Evolutionary conservation across 441 rosid genomes (phyloP), one percentile per base, ranked within the genome.

Genomic region (Omphalea diandra): DNA sequence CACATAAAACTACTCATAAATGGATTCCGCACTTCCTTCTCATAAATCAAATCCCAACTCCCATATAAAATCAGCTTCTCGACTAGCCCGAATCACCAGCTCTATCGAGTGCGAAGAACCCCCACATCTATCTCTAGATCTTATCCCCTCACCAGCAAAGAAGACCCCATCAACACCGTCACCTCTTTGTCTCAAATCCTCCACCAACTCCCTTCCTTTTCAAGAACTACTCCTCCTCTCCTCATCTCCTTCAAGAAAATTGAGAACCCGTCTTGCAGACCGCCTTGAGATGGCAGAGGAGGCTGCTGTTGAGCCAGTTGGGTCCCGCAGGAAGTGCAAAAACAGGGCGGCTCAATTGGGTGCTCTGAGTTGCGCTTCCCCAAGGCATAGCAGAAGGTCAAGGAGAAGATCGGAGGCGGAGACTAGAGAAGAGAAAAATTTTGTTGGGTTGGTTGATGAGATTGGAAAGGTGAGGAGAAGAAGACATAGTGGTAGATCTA

Each of bases 221-320:
- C 90, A 73, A 5, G 93, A 94, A 38, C 83, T 91, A 4, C 87
- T 94, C 43, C 88, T 90, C 56, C 86, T 88, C 40, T 92, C 99
- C 32, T 90, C 97, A 35, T 87, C 97, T 20, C 93, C n/a, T n/a
- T n/a, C 81, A 35, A 82, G 85, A 72, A 83, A 79, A 72, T 85
- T 94, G 2, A 83, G 90, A 78, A 83, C 85, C 75, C 88, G 96
- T 31, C 78, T 87, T 0, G 75, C 86, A 0, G 93, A 87, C 47
- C 82, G 88, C 57, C 79, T 86, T 27, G 97, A 90, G 4, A 77
- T 74, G 77, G 86, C 85, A 0, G 86, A 79, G 70, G 96, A 84
- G 55, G 82, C 73, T 29, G 85, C 77, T 38, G 36, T 70, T 26
- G 91, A 83, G 61, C 83, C 70, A 4, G 67, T 53, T 69, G 91